These are phyloP conservation scores for Neofusicoccum laricinum DNA, from an alignment of 2,329 filamentous ascomycete species.

Conservation along the genomic window DNA sequence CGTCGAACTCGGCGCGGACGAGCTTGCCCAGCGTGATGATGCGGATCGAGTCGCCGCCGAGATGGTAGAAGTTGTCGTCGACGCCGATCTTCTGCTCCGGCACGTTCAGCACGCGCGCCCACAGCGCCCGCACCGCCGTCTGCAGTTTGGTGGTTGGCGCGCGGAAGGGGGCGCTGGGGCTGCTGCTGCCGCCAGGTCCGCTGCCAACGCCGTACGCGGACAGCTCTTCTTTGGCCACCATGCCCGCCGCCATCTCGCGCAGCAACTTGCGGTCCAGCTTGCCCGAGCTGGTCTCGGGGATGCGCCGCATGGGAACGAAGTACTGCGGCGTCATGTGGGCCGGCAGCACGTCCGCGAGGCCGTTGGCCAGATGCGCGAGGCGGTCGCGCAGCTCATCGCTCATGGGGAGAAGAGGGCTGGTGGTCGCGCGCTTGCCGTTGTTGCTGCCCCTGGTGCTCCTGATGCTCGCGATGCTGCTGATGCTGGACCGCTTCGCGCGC, in stretches of 20 bases:
- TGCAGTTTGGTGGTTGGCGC: constrained; percentile 18
- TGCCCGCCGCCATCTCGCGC: constrained; percentile 19
- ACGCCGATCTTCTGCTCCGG: constrained; percentile 15
- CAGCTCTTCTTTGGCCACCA: constrained; percentile 27
- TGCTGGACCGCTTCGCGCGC: constrained; percentile 22
- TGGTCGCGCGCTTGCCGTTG: not conserved
- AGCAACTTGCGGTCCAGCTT: constrained; percentile 29
- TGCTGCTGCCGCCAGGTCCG: not conserved
- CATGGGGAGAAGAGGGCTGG: not conserved
- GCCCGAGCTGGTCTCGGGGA: constrained; percentile 35
- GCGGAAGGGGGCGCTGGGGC: not conserved
- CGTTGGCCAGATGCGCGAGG: constrained; percentile 8
- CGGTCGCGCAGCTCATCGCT: not conserved
- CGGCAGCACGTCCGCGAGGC: constrained; percentile 25
- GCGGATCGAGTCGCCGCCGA: constrained; percentile 23
- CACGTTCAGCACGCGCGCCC: constrained; percentile 21
- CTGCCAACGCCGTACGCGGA: not conserved
- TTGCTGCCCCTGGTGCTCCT: not conserved
- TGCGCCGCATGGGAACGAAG: constrained; percentile 34
- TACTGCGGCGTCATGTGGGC: constrained; percentile 40
- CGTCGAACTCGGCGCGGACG: constrained; percentile 13
- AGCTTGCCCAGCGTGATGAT: constrained; percentile 21
- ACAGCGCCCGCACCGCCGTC: constrained; percentile 18
- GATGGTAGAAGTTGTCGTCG: constrained; percentile 22
- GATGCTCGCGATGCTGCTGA: not conserved